phyloP scores from a whole-genome alignment of 371 early-diverging fungal genomes.

The Sanchytrium tribonematis region DNA sequence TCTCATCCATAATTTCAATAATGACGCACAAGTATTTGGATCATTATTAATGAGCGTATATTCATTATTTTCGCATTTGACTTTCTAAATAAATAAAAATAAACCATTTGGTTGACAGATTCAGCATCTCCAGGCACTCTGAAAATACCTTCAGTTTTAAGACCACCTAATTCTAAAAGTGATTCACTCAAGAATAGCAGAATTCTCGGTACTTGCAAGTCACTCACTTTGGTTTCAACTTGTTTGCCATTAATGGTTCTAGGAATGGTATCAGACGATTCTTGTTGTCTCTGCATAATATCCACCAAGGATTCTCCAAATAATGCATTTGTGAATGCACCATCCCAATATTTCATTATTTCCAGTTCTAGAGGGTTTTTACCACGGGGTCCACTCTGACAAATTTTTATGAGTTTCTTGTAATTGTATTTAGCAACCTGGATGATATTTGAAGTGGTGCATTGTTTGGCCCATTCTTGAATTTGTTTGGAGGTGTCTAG shows the following conservation, averaged over 20 bases:
- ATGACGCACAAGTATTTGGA: slow-evolving; percentile 66
- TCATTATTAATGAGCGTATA: slow-evolving; percentile 17
- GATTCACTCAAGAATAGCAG: slow-evolving; percentile 50
- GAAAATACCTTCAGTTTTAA: slow-evolving; percentile 71
- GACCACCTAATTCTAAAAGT: slow-evolving; percentile 43
- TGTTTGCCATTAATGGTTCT: no score
- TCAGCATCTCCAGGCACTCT: slow-evolving; percentile 83
- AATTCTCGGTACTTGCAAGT: slow-evolving; percentile 37
- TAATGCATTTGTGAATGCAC: slow-evolving; percentile 57
- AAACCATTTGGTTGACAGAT: slow-evolving; percentile 42
- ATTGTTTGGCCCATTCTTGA: not conserved
- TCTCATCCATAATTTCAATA: slow-evolving; percentile 58
- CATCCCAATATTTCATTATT: slow-evolving; percentile 49
- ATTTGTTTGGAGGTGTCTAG: not conserved
- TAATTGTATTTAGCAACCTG: slow-evolving; percentile 29
- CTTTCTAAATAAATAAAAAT: slow-evolving; percentile 9
- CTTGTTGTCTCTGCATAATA: slow-evolving; percentile 33
- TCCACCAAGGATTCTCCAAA: slow-evolving; percentile 66
- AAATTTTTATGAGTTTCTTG: slow-evolving; percentile 33
- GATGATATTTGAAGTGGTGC: slow-evolving; percentile 15
- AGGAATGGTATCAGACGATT: slow-evolving; percentile 4
- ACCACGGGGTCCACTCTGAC: slow-evolving; percentile 46
- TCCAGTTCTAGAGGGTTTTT: slow-evolving; percentile 40
- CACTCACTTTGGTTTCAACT: slow-evolving; percentile 7
- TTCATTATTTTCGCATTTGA: slow-evolving; percentile 4